A percentile compares a stretch with the other conserved stretches of the same genome.
Evolutionary conservation across 2,329 filamentous ascomycete species (phyloP).

Genomic region (Hysterium pulicare): DNA sequence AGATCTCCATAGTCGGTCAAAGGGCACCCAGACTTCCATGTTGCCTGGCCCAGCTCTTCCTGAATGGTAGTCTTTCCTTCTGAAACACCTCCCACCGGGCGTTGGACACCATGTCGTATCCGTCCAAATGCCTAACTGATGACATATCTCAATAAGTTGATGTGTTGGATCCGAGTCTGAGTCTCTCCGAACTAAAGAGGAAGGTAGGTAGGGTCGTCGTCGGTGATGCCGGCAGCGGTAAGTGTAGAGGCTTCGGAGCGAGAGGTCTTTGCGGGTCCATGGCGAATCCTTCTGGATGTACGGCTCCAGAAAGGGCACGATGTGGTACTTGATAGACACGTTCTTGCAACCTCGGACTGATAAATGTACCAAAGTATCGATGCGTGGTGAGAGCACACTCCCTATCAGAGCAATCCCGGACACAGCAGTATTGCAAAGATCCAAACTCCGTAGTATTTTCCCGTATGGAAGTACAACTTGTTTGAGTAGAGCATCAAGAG

Average conservation of each 20-base stretch:
- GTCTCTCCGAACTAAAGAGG: constrained; percentile 53
- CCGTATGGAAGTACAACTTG: constrained; percentile 56
- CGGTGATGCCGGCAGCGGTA: constrained; percentile 62
- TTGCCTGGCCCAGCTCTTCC: constrained; percentile 54
- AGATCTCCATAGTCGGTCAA: constrained; percentile 58
- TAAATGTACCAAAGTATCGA: constrained; percentile 55
- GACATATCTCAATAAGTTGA: constrained; percentile 57
- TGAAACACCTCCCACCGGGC: constrained; percentile 54
- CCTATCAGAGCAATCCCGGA: constrained; percentile 55
- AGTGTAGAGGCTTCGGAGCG: constrained; percentile 58
- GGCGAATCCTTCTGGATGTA: constrained; percentile 41
- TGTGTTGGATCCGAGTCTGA: constrained; percentile 60
- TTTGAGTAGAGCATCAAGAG: constrained; percentile 56
- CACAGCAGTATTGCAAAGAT: constrained; percentile 60
- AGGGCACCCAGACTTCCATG: constrained; percentile 60
- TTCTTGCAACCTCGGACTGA: constrained; percentile 63
- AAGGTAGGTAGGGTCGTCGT: constrained; percentile 56
- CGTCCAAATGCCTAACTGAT: constrained; percentile 58
- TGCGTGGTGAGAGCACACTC: constrained; percentile 52
- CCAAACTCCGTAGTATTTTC: constrained; percentile 53
- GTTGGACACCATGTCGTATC: constrained; percentile 61
- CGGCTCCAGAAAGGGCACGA: constrained; percentile 54
- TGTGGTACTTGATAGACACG: constrained; percentile 62
- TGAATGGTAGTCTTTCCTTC: constrained; percentile 55
- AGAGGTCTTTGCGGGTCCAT: constrained; percentile 46